phyloP scores from a whole-genome alignment of 768 basidiomycete species.

The Calocera cornea region DNA sequence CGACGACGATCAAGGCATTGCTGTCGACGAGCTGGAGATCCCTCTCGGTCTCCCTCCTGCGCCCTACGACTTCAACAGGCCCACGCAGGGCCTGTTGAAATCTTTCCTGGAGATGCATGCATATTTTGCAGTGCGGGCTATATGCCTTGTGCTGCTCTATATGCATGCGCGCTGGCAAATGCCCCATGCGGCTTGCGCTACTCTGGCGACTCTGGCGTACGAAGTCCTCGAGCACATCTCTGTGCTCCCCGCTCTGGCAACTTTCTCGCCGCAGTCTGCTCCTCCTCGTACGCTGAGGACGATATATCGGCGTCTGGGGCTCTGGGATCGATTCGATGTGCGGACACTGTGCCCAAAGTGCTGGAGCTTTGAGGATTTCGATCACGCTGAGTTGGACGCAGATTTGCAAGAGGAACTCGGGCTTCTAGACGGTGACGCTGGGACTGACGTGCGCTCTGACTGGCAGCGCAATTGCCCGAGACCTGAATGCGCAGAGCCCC shows the following conservation, averaged over 20 bases:
- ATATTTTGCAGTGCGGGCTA: background rate
- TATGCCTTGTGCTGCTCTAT: background rate
- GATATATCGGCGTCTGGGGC: background rate
- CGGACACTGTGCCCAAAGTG: background rate
- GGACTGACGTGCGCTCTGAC: too few species aligned
- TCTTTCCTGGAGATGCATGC: background rate
- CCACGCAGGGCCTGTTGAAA: too few species aligned
- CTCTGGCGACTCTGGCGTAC: too few species aligned
- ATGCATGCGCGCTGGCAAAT: background rate
- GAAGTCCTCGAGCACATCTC: background rate
- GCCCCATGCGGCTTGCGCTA: background rate
- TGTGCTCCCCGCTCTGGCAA: background rate
- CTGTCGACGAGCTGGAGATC: too few species aligned
- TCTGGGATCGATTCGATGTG: background rate
- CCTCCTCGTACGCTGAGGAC: background rate
- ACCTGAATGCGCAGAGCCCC: background rate
- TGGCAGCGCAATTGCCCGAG: background rate
- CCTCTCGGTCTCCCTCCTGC: too few species aligned
- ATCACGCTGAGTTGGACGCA: background rate
- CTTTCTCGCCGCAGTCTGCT: background rate
- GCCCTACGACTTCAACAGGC: too few species aligned
- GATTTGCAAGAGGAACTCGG: background rate
- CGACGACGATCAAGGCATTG: too few species aligned
- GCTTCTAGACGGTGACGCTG: background rate
- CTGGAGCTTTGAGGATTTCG: background rate